Base-by-base conservation (phyloP, 257 asterid genomes). In the Solanum raphanifolium region DNA sequence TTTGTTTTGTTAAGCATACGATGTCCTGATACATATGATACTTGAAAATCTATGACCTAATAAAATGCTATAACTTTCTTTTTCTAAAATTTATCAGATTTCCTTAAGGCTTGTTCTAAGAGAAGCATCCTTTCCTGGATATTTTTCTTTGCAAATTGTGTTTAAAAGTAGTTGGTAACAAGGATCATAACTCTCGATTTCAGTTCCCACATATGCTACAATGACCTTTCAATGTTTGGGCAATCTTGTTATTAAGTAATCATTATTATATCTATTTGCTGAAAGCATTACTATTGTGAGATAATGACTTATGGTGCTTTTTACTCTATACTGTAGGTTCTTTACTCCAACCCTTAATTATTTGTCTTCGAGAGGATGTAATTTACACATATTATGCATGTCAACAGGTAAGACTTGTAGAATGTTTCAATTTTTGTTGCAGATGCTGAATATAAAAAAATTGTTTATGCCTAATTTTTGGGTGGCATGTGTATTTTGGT, bases 261-360 rank as follows among this genome's bases (percentile, higher is more conserved):
- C 36, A 29, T 8, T 43, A 79, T 29, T 79, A 39, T 48, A 15
- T 27, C 39, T 43, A 43, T 27, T 79, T 81, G 16, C 38, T 27
- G 29, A 10, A 81, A 81, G 21, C 41, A 81, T 81, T 32, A 48
- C 29, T 48, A 6, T 81, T 48, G 29, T 6, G 29, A 81, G 68
- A 48, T 48, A 41, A 5, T 81, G 31, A 48, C 69, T 81, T 48
- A 31, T 82, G 41, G 9, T 48, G 43, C 20, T 48, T 29, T 46
- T 32, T 29, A 82, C 69, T 48, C 85, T 82, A 81, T 29, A 29
- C 69, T 93, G 92, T 93, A 97, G 99, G 99, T 97, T 97, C 91
- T 95, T 97, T 90, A 90, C 98, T 87, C 99, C 99, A 9, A 94
- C 95, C 79, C 92, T 96, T 78, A 95, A 92, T 88, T 91, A 94